Evolutionary conservation across 2,329 filamentous ascomycete species (phyloP), one percentile per base, ranked within the genome.

Genomic region (Lachnellula suecica): DNA sequence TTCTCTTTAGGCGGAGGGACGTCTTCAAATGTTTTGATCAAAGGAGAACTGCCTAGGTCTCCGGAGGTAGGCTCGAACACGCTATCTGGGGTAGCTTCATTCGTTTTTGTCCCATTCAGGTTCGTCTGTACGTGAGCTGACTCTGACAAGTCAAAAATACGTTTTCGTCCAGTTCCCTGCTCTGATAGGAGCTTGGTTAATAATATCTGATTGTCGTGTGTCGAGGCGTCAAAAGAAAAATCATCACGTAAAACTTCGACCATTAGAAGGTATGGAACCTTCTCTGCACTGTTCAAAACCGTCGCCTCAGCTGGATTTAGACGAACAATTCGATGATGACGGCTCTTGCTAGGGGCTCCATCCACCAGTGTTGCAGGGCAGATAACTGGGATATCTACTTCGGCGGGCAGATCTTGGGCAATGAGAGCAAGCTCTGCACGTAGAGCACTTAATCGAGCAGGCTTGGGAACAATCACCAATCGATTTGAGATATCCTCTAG

Each of bases 231-330:
- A 62, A 94, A 94, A 29, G 86, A 85, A 65, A 94, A 93, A 63
- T 94, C 89, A 59, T 93, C 89, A 22, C 86, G 77, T 44, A 94
- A 72, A 20, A 94, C 85, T 66, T 94, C 89, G 2, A 93, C 83
- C 88, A 94, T 92, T 24, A 94, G 77, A 45, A 94, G 71, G 70
- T 91, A 94, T 1, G 89, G 89, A 41, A 94, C 89, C 66, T 91
- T 88, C 68, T 94, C 89, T 4, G 89, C 89, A 67, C 89, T 94
- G 70, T 94, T 94, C 47, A 94, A 73, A 49, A 92, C 90, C 1
- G 89, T 93, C 5, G 89, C 86, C 70, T 94, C 89, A 1, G 88
- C 88, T 6, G 89, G 90, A 64, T 92, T 94, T 45, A 94, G 77
- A 34, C 89, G 82, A 42, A 94, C 89, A 53, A 94, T 91, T 31